Evolutionary conservation across 768 basidiomycete species (phyloP).

Genomic region (Boletus huronensis): DNA sequence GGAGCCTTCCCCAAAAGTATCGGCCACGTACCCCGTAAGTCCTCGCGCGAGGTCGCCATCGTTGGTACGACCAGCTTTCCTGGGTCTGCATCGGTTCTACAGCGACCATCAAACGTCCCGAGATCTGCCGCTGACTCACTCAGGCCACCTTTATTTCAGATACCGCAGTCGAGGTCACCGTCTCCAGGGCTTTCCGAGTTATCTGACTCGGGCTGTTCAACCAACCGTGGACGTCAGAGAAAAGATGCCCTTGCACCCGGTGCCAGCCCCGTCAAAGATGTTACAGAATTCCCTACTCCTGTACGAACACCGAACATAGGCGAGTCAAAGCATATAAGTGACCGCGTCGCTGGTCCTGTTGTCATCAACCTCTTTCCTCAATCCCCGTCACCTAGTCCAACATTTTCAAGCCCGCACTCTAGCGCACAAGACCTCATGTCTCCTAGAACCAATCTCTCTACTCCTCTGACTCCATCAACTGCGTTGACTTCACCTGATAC

Average conservation of each 20-base stretch:
- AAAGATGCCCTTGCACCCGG: conserved; percentile 34
- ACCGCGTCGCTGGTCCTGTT: conserved; percentile 62
- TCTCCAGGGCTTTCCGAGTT: conserved; percentile 30
- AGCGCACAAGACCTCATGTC: conserved; percentile 29
- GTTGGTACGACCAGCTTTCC: conserved; percentile 42
- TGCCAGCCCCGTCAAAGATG: conserved; percentile 29
- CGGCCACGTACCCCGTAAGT: conserved; percentile 42
- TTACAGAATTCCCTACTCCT: conserved; percentile 23
- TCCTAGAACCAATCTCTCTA: conserved; percentile 22
- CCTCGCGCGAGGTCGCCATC: conserved; percentile 50
- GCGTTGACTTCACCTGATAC: conserved; percentile 28
- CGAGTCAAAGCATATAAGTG: conserved; percentile 53
- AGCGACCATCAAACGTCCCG: conserved; percentile 28
- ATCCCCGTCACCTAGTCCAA: conserved; percentile 28
- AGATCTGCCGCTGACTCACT: conserved; percentile 31
- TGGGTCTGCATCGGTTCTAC: conserved; percentile 26
- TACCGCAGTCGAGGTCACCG: conserved; percentile 34
- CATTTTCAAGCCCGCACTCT: conserved; percentile 24
- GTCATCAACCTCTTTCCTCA: conserved; percentile 46
- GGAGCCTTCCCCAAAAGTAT: conserved; percentile 24
- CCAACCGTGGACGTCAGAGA: conserved; percentile 27
- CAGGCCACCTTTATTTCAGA: conserved; percentile 36
- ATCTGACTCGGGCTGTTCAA: conserved; percentile 33
- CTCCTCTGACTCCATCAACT: conserved; percentile 26
- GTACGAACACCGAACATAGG: conserved; percentile 61